Evolutionary conservation across 1,284 basidiomycete genomes (phyloP), one percentile per base, ranked within the genome.

Genomic region (Tylopilus orsonianus): DNA sequence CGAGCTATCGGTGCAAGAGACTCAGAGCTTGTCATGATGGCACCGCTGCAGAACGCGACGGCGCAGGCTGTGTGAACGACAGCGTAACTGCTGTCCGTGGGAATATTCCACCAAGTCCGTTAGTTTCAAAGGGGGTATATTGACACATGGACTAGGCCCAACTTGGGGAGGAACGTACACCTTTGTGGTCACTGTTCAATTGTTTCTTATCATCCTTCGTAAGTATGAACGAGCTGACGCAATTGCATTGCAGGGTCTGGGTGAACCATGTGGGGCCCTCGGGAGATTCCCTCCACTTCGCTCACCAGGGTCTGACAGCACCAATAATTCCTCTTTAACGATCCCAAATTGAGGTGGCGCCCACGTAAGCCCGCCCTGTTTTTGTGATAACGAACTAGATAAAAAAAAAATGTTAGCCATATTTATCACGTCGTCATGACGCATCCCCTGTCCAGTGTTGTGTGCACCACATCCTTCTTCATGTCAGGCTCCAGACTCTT

Each of bases 1-100:
- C 83, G 80, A 53, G 71, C 62, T 46, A 65, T 57, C 50, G 63
- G 52, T 20, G 66, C 41, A 42, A 53, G 22, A 22, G 66, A 48
- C 34, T 53, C 51, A 47, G 61, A 51, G 51, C 41, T 59, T 23
- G 59, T 44, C 62, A 65, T 65, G 44, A 29, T 45, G 42, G 26
- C 36, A 2, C 48, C 14, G 35, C 24, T 45, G 41, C 16, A 33
- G 18, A 42, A 23, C 22, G 22, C 3, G 39, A 43, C 24, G 42
- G 29, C 22, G 40, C 3, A 18, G 56, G 61, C 53, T 54, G 53
- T 61, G 41, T 43, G 36, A 32, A 34, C 40, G 14, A 41, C 40
- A 56, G 46, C 61, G 61, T 64, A 59, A 54, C 35, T 13, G 14
- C 20, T 27, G 12, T 23, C 13, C 53, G 65, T 64, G 62, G 48